Percentiles rank a stretch among this genome's conserved stretches.
Conservation (phyloP, 2,329 filamentous ascomycete genomes). For the Fusarium nematophilum region DNA sequence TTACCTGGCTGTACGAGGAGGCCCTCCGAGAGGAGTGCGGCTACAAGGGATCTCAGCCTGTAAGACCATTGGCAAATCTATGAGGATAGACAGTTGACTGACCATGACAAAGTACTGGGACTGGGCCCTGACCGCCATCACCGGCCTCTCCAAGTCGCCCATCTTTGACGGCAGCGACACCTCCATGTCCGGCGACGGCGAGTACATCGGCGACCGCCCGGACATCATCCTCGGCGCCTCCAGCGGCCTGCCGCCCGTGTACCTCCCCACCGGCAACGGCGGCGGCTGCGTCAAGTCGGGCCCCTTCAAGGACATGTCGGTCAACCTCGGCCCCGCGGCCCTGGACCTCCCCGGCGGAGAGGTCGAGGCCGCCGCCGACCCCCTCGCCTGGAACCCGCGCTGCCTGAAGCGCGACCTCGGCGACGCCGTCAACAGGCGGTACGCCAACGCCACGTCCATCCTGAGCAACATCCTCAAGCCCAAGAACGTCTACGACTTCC, state of each 20-base stretch:
- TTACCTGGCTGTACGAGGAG: conserved; percentile 47
- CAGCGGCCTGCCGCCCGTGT: conserved; percentile 40
- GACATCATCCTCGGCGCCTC: conserved; percentile 42
- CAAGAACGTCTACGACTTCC: conserved; percentile 54
- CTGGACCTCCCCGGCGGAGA: conserved; percentile 43
- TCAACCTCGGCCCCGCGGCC: conserved; percentile 55
- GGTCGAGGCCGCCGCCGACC: conserved; percentile 33
- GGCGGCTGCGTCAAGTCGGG: conserved; percentile 66
- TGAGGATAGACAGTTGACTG: conserved; percentile 1
- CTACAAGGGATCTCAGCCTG: conserved; percentile 54
- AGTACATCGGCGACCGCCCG: conserved; percentile 35
- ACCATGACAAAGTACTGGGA: conserved; percentile 56
- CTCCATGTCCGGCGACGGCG: conserved; percentile 59
- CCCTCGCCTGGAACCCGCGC: conserved; percentile 55
- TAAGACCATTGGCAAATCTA: conserved; percentile 20
- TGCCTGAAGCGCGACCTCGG: conserved; percentile 54
- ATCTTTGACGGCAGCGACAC: conserved; percentile 62
- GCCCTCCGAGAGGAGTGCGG: conserved; percentile 48
- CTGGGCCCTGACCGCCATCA: conserved; percentile 54
- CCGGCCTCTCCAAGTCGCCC: conserved; percentile 53
- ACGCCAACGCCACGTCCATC: conserved; percentile 45
- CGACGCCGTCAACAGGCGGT: conserved; percentile 38
- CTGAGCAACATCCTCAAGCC: conserved; percentile 52
- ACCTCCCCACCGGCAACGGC: conserved; percentile 60
- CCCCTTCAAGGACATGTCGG: conserved; percentile 57